A percentile compares a stretch with the other conserved stretches of the same genome.
These are phyloP conservation scores for Solanum piurae DNA, from an alignment of 257 asterid species.

Conservation along the genomic window DNA sequence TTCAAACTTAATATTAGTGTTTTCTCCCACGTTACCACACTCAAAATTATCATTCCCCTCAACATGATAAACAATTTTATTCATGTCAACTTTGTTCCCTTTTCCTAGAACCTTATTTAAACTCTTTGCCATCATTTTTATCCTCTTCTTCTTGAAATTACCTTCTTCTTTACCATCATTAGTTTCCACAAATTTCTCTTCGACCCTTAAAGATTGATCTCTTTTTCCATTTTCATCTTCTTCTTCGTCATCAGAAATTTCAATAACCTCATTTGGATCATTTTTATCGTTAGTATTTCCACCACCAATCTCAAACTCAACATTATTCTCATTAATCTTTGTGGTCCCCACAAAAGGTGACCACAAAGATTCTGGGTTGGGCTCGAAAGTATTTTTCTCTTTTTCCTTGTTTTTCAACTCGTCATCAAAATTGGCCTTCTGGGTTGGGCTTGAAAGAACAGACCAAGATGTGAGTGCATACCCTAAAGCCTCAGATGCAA, in stretches of 20 bases:
- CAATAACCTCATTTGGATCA: not conserved
- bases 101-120: conserved; percentile 39
- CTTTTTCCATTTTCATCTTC: not conserved
- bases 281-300: not conserved
- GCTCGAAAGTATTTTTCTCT: too few relatives aligned
- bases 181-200: not conserved
- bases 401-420: not conserved
- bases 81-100: conserved; percentile 18
- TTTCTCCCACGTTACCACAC: not conserved
- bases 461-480: conserved; percentile 31
- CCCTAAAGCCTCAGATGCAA: conserved; percentile 30
- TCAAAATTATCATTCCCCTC: not conserved
- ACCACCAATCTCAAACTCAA: not conserved
- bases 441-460: not conserved
- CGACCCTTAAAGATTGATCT: not conserved
- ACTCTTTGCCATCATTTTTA: conserved; percentile 20
- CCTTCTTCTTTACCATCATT: not conserved
- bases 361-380: conserved; percentile 10
- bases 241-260: conserved; percentile 6
- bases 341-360: conserved; percentile 15
- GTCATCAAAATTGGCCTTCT: not conserved
- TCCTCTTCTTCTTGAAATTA: conserved; percentile 13
- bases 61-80: not conserved
- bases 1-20: not conserved
- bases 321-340: not conserved